Conservation (phyloP, 1,139 yeast genomes). For the Magnusiomyces ingens region DNA sequence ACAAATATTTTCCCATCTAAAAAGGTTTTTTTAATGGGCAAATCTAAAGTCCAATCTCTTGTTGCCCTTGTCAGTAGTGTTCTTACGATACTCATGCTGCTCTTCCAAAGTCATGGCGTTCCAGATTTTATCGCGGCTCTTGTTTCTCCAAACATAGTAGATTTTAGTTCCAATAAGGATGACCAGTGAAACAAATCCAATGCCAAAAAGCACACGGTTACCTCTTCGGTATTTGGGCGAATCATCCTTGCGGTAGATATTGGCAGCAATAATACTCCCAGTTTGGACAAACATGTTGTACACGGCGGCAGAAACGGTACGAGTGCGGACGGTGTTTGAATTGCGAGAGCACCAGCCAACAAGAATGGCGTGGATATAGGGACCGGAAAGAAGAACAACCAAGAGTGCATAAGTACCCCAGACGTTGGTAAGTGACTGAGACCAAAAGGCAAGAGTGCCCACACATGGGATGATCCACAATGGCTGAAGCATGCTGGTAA, state of each 20-base stretch:
- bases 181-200: conserved; percentile 30
- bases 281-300: conserved; percentile 58
- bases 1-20: too few species aligned
- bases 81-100: conserved; percentile 37
- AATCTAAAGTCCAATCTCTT: conserved; percentile 46
- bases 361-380: conserved; percentile 46
- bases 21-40: conserved; percentile 25
- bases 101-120: conserved; percentile 41
- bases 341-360: conserved; percentile 58
- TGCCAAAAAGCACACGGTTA: conserved; percentile 40
- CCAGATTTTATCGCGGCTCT: conserved; percentile 42
- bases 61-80: conserved; percentile 46
- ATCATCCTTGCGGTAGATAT: conserved; percentile 51
- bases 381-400: conserved; percentile 41
- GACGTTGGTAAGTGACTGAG: conserved; percentile 38
- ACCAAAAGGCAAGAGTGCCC: conserved; percentile 45
- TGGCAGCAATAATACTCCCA: conserved; percentile 45
- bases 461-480: conserved; percentile 40
- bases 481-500: conserved; percentile 21
- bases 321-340: conserved; percentile 50
- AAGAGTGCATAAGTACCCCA: conserved; percentile 50
- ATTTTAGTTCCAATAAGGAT: conserved; percentile 20
- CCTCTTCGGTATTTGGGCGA: conserved; percentile 54
- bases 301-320: conserved; percentile 56
- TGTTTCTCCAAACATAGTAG: conserved; percentile 46